Evolutionary conservation across 2,329 filamentous ascomycete species (phyloP).

Genomic region (Coniosporium tulheliwenetii): DNA sequence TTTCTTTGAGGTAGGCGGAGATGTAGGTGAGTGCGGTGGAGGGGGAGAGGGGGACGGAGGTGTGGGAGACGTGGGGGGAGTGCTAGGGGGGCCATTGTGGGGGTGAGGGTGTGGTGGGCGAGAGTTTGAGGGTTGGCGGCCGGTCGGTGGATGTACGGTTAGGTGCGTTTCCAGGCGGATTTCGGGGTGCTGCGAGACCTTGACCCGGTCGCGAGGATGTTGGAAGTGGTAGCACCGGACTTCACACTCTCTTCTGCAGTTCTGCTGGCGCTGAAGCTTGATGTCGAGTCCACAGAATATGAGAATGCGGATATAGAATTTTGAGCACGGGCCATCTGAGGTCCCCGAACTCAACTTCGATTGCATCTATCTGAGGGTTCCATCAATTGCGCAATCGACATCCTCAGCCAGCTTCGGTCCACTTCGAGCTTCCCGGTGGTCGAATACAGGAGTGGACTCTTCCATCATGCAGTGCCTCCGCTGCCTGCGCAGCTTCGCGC

Average conservation of each 20-base stretch:
- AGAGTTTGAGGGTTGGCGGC: not conserved
- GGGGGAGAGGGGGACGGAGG: slow-evolving; percentile 16
- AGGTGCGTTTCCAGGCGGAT: not conserved
- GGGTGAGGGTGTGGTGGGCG: not conserved
- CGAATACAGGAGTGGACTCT: not conserved
- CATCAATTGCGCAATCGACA: no score
- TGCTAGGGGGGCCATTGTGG: slow-evolving; percentile 2
- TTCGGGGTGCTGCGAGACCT: no score
- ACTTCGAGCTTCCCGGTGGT: no score
- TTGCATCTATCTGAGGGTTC: not conserved
- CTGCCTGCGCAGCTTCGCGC: not conserved
- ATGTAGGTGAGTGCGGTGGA: slow-evolving; percentile 19
- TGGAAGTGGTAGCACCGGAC: no score
- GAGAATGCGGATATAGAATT: slow-evolving; percentile 1
- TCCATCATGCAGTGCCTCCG: slow-evolving; percentile 7
- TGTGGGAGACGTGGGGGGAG: slow-evolving; percentile 20
- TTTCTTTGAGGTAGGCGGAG: slow-evolving; percentile 22
- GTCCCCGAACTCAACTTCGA: not conserved
- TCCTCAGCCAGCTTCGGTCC: no score
- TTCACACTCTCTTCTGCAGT: no score
- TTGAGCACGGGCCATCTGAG: slow-evolving; percentile 2
- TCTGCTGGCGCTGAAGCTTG: no score
- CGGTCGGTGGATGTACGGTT: not conserved
- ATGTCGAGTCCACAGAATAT: not conserved
- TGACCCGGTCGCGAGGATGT: no score